Conservation (phyloP, 495 filamentous ascomycete species). For the Hapsidospora chrysogenum region DNA sequence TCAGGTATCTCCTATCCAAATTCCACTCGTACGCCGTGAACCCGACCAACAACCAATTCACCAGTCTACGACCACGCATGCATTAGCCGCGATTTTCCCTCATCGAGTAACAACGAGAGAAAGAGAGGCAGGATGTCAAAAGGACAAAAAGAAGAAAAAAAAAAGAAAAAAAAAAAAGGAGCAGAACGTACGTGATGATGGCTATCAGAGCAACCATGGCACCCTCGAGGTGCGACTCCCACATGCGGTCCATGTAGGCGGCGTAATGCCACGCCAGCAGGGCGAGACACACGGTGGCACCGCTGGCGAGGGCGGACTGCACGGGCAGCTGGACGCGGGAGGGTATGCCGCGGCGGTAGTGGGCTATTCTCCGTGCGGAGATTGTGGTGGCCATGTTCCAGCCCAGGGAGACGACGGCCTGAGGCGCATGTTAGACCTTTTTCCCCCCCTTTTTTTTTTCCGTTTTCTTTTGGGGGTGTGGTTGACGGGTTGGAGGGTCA, state of each 20-base stretch:
- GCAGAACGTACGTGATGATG: not conserved
- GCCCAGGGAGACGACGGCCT: not conserved
- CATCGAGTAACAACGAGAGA: not conserved
- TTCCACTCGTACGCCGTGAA: not conserved
- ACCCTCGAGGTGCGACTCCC: not conserved
- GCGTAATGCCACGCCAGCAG: not conserved
- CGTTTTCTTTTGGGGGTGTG: too few relatives aligned
- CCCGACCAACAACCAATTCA: not conserved
- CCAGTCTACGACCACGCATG: too few relatives aligned
- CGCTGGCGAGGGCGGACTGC: not conserved
- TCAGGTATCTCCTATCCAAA: not conserved
- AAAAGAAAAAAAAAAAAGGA: not conserved
- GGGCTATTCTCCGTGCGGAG: not conserved
- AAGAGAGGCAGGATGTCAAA: not conserved
- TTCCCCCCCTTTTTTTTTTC: too few relatives aligned
- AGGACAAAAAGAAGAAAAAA: too few relatives aligned
- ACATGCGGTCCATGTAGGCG: not conserved
- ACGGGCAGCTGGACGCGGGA: not conserved
- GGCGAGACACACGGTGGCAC: not conserved
- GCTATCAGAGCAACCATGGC: not conserved
- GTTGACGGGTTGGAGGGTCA: not conserved
- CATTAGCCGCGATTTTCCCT: too few relatives aligned
- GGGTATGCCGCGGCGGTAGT: not conserved
- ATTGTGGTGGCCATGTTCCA: not conserved
- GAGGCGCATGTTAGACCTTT: not conserved